These are phyloP conservation scores for Blumeria graminis DNA, from an alignment of 2,329 filamentous ascomycete genomes.

Conservation along the genomic window DNA sequence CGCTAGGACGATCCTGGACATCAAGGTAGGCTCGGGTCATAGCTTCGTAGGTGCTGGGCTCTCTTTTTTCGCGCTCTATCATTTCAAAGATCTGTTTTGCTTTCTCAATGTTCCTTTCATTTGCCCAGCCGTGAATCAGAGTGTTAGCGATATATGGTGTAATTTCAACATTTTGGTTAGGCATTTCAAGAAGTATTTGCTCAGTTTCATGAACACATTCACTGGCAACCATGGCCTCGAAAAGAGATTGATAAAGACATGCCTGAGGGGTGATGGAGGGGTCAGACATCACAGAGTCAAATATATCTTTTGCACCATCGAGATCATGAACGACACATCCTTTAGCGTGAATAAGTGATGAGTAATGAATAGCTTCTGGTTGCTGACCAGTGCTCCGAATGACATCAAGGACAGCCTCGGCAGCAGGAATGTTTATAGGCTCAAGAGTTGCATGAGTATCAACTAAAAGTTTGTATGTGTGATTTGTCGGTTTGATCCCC, in stretches of 20 bases:
- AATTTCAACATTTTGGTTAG: conserved; percentile 47
- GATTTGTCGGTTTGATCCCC: conserved; percentile 72
- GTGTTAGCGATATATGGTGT: conserved; percentile 98
- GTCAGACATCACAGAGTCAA: conserved; percentile 55
- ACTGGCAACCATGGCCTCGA: conserved; percentile 92
- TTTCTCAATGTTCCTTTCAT: conserved; percentile 56
- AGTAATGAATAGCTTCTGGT: conserved; percentile 85
- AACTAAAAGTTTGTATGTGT: conserved; percentile 93
- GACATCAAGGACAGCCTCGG: conserved; percentile 56
- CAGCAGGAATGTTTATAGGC: conserved; percentile 68
- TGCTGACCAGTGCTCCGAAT: conserved; percentile 51
- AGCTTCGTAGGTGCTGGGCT: conserved; percentile 94
- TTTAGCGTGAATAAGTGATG: conserved; percentile 83
- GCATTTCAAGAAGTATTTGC: conserved; percentile 53
- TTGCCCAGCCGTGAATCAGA: conserved; percentile 88
- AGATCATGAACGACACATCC: conserved; percentile 88
- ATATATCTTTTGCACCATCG: conserved; percentile 55
- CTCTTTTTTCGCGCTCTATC: conserved; percentile 56
- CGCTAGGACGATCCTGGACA: conserved; percentile 53
- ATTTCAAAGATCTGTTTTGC: conserved; percentile 56
- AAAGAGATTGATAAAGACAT: conserved; percentile 86
- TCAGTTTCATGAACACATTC: conserved; percentile 59
- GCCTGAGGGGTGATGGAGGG: conserved; percentile 46
- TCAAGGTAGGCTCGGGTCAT: conserved; percentile 89
- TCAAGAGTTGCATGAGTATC: conserved; percentile 89